These are phyloP conservation scores for Mycena pura DNA, from an alignment of 768 basidiomycete genomes.

Conservation along the genomic window DNA sequence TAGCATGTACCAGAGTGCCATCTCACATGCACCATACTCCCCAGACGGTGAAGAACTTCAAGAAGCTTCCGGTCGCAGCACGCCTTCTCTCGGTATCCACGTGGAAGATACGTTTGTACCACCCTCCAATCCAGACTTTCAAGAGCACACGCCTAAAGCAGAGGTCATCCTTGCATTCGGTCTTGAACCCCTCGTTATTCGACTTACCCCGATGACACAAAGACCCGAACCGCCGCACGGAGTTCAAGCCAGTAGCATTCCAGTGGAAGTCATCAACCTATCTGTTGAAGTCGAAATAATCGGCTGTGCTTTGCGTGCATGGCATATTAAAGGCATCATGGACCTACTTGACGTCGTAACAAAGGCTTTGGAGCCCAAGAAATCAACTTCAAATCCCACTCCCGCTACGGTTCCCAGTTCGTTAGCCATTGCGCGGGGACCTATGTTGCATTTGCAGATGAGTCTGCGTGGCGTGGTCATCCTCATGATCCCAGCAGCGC, in stretches of 20 bases:
- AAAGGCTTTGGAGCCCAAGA: constrained; percentile 23
- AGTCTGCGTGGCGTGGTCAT: constrained; percentile 54
- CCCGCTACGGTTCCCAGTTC: constrained; percentile 20
- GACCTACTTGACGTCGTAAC: constrained; percentile 45
- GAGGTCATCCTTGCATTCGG: constrained; percentile 68
- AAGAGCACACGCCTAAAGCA: constrained; percentile 32
- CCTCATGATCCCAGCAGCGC: constrained; percentile 49
- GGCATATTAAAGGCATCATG: constrained; percentile 60
- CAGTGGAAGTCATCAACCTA: constrained; percentile 44
- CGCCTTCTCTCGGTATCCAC: constrained; percentile 21
- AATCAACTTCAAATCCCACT: constrained; percentile 22
- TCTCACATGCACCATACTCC: constrained; percentile 45
- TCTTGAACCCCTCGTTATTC: constrained; percentile 63
- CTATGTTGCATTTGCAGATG: constrained; percentile 42
- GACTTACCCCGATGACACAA: constrained; percentile 47
- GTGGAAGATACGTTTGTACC: constrained; percentile 4
- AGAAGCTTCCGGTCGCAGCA: constrained; percentile 12
- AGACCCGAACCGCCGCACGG: constrained; percentile 4
- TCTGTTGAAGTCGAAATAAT: constrained; percentile 55
- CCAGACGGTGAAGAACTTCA: constrained; percentile 13
- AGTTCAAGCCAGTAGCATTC: constrained; percentile 1
- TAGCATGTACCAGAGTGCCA: constrained; percentile 82
- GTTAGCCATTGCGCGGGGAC: constrained; percentile 27
- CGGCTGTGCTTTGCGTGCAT: constrained; percentile 61
- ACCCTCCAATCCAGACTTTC: constrained; percentile 8